Percentiles rank a stretch among this genome's conserved stretches.
These are phyloP conservation scores for Pelargonium nanum DNA, from an alignment of 345 rosid genomes.

Conservation along the genomic window DNA sequence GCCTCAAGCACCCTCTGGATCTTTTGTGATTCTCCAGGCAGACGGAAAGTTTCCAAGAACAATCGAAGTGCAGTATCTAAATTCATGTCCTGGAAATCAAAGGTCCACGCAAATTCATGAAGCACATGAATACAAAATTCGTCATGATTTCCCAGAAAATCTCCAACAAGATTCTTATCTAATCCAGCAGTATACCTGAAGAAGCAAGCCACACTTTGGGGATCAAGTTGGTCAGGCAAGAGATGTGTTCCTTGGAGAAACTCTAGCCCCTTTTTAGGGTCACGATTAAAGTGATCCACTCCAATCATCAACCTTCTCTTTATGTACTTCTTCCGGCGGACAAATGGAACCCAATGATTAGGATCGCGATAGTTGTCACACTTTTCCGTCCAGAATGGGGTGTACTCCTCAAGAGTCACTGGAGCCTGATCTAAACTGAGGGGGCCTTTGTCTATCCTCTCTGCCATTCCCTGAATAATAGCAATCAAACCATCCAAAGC, in stretches of 20 bases:
- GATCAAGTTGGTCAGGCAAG: slow-evolving; percentile 95
- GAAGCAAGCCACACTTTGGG: slow-evolving; percentile 98
- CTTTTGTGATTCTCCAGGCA: slow-evolving; percentile 98
- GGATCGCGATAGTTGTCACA: slow-evolving; percentile 81
- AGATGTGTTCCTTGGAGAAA: slow-evolving; percentile 98
- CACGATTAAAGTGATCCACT: slow-evolving; percentile 98
- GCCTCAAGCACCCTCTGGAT: slow-evolving; percentile 98
- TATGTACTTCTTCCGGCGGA: slow-evolving; percentile 78
- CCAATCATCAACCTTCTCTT: slow-evolving; percentile 98
- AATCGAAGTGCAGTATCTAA: slow-evolving; percentile 87
- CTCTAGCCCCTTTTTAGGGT: slow-evolving; percentile 96
- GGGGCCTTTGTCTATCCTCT: slow-evolving; percentile 73
- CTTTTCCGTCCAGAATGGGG: slow-evolving; percentile 96
- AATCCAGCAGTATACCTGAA: slow-evolving; percentile 94
- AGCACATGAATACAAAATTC: slow-evolving; percentile 98
- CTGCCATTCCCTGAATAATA: slow-evolving; percentile 98
- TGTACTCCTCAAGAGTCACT: slow-evolving; percentile 74
- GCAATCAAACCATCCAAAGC: slow-evolving; percentile 94
- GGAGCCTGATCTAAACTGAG: slow-evolving; percentile 56
- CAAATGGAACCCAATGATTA: slow-evolving; percentile 84
- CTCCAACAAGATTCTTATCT: slow-evolving; percentile 98
- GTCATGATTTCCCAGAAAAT: slow-evolving; percentile 95
- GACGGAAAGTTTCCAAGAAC: slow-evolving; percentile 87
- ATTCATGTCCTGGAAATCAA: slow-evolving; percentile 95
- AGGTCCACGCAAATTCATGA: slow-evolving; percentile 97